phyloP scores from a whole-genome alignment of 2,329 filamentous ascomycete species.

The Colletotrichum tropicale region DNA sequence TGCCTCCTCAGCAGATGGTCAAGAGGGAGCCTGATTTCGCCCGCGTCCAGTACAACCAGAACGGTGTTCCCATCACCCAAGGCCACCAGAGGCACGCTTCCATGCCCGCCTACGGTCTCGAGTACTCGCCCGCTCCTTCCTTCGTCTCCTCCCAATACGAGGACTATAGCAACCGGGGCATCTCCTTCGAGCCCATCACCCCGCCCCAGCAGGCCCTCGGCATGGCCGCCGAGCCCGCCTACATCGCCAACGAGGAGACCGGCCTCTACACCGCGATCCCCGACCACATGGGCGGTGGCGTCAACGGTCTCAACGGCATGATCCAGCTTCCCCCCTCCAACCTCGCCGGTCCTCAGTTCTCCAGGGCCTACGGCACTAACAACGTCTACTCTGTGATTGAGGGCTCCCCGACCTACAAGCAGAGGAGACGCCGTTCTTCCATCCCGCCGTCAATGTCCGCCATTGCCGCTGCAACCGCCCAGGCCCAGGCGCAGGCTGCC shows the following conservation, averaged over 20 bases:
- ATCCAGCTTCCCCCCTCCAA: slow-evolving; percentile 90
- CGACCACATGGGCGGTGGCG: slow-evolving; percentile 77
- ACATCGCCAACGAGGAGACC: slow-evolving; percentile 98
- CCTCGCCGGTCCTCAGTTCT: slow-evolving; percentile 79
- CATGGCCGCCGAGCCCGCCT: slow-evolving; percentile 87
- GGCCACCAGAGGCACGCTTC: slow-evolving; percentile 92
- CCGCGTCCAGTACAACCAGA: slow-evolving; percentile 88
- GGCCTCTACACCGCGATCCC: slow-evolving; percentile 95
- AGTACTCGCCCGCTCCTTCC: slow-evolving; percentile 96
- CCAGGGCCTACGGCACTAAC: slow-evolving; percentile 71
- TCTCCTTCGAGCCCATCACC: slow-evolving; percentile 96
- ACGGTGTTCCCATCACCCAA: slow-evolving; percentile 82
- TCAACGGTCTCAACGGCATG: slow-evolving; percentile 82
- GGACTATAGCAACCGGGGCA: slow-evolving; percentile 94
- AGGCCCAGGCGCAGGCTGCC: slow-evolving; percentile 54
- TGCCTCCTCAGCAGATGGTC: slow-evolving; percentile 62
- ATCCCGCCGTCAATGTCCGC: slow-evolving; percentile 80
- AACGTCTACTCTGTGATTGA: slow-evolving; percentile 97
- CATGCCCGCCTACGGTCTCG: slow-evolving; percentile 94
- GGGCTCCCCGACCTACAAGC: slow-evolving; percentile 98
- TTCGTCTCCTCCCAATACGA: slow-evolving; percentile 99
- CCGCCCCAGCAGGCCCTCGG: slow-evolving; percentile 88
- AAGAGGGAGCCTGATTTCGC: slow-evolving; percentile 89
- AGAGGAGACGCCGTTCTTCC: slow-evolving; percentile 90
- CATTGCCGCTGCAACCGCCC: slow-evolving; percentile 69